phyloP scores from a whole-genome alignment of 2,329 filamentous ascomycete species.

The Alternaria hordeiaustralica region DNA sequence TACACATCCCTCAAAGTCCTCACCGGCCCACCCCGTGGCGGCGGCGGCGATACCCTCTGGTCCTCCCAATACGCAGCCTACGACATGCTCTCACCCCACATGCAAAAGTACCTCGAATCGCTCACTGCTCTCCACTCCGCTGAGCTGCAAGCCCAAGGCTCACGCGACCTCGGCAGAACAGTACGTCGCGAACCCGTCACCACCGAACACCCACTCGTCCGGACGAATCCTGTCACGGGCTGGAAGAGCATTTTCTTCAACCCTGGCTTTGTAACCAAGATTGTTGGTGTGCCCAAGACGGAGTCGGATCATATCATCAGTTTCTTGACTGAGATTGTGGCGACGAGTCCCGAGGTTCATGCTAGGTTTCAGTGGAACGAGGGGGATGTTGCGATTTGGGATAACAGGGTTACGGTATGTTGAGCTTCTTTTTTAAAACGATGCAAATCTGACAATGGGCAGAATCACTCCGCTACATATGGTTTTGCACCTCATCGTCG shows the following conservation, averaged over 20 bases:
- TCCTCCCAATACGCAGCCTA: constrained; percentile 66
- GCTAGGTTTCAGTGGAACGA: constrained; percentile 70
- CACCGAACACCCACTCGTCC: constrained; percentile 64
- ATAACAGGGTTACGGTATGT: constrained; percentile 63
- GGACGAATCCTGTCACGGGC: constrained; percentile 67
- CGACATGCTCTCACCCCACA: constrained; percentile 60
- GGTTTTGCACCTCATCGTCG: constrained; percentile 64
- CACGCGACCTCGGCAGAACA: constrained; percentile 57
- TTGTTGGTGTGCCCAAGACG: constrained; percentile 64
- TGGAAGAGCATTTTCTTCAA: constrained; percentile 69
- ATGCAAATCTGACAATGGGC: constrained; percentile 3
- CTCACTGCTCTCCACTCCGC: constrained; percentile 64
- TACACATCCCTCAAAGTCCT: constrained; percentile 64
- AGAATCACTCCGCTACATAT: constrained; percentile 63
- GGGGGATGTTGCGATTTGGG: constrained; percentile 72
- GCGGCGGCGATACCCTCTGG: constrained; percentile 65
- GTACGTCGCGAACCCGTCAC: constrained; percentile 61
- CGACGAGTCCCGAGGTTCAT: constrained; percentile 70
- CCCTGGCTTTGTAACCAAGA: constrained; percentile 64
- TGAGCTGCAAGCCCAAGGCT: constrained; percentile 60
- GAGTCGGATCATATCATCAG: constrained; percentile 61
- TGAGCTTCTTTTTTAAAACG: background rate
- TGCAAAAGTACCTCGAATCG: constrained; percentile 66
- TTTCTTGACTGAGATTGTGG: constrained; percentile 62
- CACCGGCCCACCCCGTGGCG: constrained; percentile 60